These are phyloP conservation scores for Arachis monticola DNA, from an alignment of 331 rosid genomes.

Conservation along the genomic window DNA sequence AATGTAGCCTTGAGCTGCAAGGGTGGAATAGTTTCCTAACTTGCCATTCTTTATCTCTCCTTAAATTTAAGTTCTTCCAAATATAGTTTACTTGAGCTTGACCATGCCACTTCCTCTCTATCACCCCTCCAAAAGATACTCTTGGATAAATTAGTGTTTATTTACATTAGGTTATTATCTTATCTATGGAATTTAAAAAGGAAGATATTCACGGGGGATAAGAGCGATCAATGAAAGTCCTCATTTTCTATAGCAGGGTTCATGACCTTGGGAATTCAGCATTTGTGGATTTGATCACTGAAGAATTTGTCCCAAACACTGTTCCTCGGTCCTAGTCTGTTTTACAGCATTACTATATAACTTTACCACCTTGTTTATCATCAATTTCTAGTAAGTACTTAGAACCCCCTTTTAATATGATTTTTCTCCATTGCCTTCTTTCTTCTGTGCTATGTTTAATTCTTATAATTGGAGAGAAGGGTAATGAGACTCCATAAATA, in stretches of 20 bases:
- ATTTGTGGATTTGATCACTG: neutral
- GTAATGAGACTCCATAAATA: neutral
- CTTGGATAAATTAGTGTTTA: constrained; percentile 8
- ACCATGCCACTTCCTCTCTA: too few relatives aligned
- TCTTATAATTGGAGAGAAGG: neutral
- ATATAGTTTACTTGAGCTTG: too few relatives aligned
- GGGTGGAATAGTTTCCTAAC: too few relatives aligned
- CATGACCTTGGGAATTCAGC: too few relatives aligned
- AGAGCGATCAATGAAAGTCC: neutral
- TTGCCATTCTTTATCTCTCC: too few relatives aligned
- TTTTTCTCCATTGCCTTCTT: neutral
- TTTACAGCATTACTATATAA: constrained; percentile 9
- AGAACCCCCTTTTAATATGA: neutral
- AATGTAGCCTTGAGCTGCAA: too few relatives aligned
- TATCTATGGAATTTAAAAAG: neutral
- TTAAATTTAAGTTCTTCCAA: too few relatives aligned
- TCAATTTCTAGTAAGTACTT: constrained; percentile 1
- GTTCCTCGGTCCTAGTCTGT: constrained; percentile 10
- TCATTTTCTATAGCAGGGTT: neutral
- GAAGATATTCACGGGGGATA: neutral
- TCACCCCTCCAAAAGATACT: too few relatives aligned
- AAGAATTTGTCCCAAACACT: constrained; percentile 14
- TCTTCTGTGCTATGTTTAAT: constrained; percentile 5
- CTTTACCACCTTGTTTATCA: constrained; percentile 4
- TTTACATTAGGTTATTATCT: constrained; percentile 15